Base-by-base conservation (phyloP, 257 asterid genomes). In the Prunella vulgaris region DNA sequence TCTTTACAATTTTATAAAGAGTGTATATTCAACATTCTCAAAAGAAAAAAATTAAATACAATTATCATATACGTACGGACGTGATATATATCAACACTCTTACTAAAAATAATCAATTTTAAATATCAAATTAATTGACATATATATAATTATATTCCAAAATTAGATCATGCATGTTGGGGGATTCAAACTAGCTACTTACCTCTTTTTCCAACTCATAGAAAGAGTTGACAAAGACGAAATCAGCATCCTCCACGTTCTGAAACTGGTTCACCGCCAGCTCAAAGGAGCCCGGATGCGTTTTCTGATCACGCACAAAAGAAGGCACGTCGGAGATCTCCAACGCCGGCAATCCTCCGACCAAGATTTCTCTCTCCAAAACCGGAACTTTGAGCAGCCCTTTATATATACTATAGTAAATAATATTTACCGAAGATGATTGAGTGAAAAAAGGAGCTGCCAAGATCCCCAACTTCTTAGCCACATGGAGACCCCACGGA, bases 191-290 rank as follows among this genome's bases (percentile, higher is more conserved):
- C n/a, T n/a, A n/a, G n/a, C n/a, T 32, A 32, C 2, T 0, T 60
- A 79, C 83, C 75, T 79, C 77, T 53, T 51, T 28, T 49, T 79
- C 78, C 60, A 79, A 28, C 71, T 75, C 64, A 70, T 75, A 71
- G 27, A 79, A 25, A 9, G 77, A 28, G 60, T 79, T 79, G 57
- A 75, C 74, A 24, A 79, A 62, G 12, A 71, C 69, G 15, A 58
- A 74, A 5, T 75, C 69, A 5, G 66, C 77, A 9, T 60, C 65
- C 35, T 70, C 77, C 15, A 70, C 27, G 4, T 70, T 70, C 58
- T 9, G 24, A 64, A 75, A 79, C 80, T 79, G 78, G 3, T n/a
- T 10, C 61, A 71, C 10, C 14, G 49, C 27, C 80, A 71, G 0
- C 74, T 61, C 25, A 0, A 71, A 27, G 20, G 60, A 1, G 15